Evolutionary conservation across 306 rosid species (phyloP).

Genomic region (Acacia crassicarpa): DNA sequence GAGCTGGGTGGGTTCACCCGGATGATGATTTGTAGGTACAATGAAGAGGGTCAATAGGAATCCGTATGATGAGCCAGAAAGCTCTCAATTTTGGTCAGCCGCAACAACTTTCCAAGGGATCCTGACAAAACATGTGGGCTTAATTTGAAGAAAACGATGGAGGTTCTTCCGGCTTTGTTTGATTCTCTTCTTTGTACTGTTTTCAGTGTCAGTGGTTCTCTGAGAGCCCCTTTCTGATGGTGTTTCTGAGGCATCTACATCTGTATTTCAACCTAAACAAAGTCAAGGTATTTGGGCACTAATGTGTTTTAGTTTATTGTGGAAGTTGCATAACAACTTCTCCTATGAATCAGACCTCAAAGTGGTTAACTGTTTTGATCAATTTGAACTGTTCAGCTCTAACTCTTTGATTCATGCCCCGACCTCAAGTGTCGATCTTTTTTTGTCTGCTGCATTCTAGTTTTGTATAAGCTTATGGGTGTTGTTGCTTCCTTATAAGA

Average conservation of each 20-base stretch:
- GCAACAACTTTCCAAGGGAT: constrained; percentile 26
- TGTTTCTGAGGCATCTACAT: constrained; percentile 34
- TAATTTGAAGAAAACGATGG: constrained; percentile 47
- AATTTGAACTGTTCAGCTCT: neutral
- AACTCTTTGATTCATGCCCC: neutral
- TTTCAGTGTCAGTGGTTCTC: constrained; percentile 54
- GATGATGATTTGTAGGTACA: constrained; percentile 19
- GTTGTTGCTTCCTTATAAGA: neutral
- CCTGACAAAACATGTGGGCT: constrained; percentile 38
- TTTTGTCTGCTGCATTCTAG: neutral
- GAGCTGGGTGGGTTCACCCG: constrained; percentile 17
- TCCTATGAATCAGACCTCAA: neutral
- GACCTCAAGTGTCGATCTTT: constrained; percentile 3
- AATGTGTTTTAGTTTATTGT: neutral
- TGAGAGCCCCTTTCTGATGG: constrained; percentile 55
- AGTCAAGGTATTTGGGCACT: constrained; percentile 32
- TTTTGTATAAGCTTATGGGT: neutral
- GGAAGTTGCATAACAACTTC: neutral
- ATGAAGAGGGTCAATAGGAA: constrained; percentile 48
- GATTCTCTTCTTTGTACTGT: constrained; percentile 51
- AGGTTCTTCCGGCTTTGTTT: constrained; percentile 41
- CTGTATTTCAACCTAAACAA: constrained; percentile 25
- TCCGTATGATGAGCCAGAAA: constrained; percentile 14
- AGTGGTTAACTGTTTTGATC: neutral
- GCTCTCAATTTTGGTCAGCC: constrained; percentile 25